Base-by-base conservation (phyloP, 1,139 yeast species). In the Yamadazyma oceani region DNA sequence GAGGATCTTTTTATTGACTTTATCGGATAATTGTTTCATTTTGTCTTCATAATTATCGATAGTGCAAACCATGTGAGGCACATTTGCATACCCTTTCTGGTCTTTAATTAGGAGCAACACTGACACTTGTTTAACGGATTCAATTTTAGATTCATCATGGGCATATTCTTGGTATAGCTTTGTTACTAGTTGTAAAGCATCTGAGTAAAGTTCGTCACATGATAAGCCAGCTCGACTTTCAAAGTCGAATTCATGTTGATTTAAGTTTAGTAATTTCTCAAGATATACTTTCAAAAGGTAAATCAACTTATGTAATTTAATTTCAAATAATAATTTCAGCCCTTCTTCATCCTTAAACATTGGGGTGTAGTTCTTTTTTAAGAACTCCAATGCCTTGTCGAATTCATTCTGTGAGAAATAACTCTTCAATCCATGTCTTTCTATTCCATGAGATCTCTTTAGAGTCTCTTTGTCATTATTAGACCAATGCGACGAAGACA, bases 351-450 rank as follows among this genome's bases (percentile, higher is more conserved):
- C 45, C 2, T 54, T 48, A 32, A 83, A 63, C 3, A 79, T 62
- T 0, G 53, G 58, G 0, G 81, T 78, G 48, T 78, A 76, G 36
- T 73, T 66, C 10, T 54, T 38, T 7, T 62, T 55, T 3, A 81
- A 58, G 39, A 73, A 65, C 27, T 61, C 55, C 32, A 77, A 52
- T 3, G 81, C 77, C 13, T 47, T 54, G 28, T 73, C 78, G 43
- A 82, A 73, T 29, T 80, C 68, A 24, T 78, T 75, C 1, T 65
- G 57, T 12, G 68, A 47, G 27, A 82, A 56, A 35, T 60, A 64
- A 17, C 64, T 57, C 39, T 82, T 67, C 21, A 84, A 64, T 11
- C 66, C 58, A 45, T 80, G 82, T 39, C 92, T 71, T 25, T 67
- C 62, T 17, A 57, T 56, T 12, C 80, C 61, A 40, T 73, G 69